Evolutionary conservation across 371 early-diverging fungal species (phyloP).

Genomic region (Mortierella sp.): DNA sequence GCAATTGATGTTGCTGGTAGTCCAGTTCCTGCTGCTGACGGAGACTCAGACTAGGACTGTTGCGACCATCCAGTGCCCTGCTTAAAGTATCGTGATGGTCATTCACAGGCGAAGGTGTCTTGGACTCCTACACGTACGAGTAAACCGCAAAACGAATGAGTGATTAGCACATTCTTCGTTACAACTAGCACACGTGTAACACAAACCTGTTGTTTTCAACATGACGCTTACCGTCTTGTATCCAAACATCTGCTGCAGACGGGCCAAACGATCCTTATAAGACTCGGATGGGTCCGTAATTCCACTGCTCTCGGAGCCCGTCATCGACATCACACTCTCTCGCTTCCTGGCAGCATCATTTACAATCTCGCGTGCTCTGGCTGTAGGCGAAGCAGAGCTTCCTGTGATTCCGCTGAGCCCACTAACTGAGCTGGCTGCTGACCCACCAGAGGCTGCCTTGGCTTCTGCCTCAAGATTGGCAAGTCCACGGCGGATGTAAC

Average conservation of each 20-base stretch:
- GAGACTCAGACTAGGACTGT: constrained; percentile 34
- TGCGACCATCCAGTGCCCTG: constrained; percentile 36
- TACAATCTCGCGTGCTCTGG: constrained; percentile 24
- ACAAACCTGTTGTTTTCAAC: background rate
- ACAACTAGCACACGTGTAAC: background rate
- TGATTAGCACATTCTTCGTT: background rate
- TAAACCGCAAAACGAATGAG: background rate
- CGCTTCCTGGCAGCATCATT: constrained; percentile 35
- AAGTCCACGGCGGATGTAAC: constrained; percentile 81
- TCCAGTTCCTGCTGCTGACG: constrained; percentile 51
- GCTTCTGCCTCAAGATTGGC: constrained; percentile 75
- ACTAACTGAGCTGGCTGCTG: background rate
- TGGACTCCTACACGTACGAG: constrained; percentile 29
- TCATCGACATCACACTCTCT: constrained; percentile 40
- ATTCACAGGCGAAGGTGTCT: constrained; percentile 35
- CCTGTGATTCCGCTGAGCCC: background rate
- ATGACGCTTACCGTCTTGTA: constrained; percentile 53
- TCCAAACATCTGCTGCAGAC: constrained; percentile 76
- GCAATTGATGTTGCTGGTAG: constrained; percentile 48
- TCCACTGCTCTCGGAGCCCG: constrained; percentile 21
- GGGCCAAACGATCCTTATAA: constrained; percentile 62
- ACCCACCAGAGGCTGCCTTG: constrained; percentile 47
- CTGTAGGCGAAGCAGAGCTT: constrained; percentile 17
- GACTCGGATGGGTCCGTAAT: constrained; percentile 41
- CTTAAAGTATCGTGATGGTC: constrained; percentile 24